Conservation (phyloP, 2,329 filamentous ascomycete species). For the Sporothrix pallida region DNA sequence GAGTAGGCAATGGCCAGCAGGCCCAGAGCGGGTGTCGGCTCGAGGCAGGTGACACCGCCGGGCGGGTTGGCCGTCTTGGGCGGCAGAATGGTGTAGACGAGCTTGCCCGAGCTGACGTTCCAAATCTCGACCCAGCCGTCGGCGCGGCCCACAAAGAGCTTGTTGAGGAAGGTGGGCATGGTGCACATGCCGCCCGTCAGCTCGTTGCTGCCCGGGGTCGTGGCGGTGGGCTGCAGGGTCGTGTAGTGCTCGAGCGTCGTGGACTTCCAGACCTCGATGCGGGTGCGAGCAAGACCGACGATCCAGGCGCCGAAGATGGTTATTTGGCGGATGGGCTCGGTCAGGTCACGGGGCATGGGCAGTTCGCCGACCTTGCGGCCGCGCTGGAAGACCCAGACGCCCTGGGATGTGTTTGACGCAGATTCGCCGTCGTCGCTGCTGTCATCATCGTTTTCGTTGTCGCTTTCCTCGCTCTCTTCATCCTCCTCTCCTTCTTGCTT, state of each 20-base stretch:
- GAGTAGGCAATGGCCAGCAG: constrained; percentile 88
- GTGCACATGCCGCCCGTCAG: constrained; percentile 81
- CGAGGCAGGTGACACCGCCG: constrained; percentile 84
- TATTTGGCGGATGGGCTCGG: constrained; percentile 76
- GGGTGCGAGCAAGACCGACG: constrained; percentile 74
- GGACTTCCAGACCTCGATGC: constrained; percentile 89
- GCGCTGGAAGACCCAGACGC: constrained; percentile 90
- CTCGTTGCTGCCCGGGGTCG: constrained; percentile 64
- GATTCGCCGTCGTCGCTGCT: not conserved
- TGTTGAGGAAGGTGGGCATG: constrained; percentile 96
- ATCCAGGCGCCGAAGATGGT: constrained; percentile 91
- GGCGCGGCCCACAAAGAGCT: constrained; percentile 84
- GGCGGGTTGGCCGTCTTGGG: constrained; percentile 60
- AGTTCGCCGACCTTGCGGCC: constrained; percentile 84
- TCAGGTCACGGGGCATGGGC: constrained; percentile 66
- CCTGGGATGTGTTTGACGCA: constrained; percentile 53
- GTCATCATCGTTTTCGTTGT: constrained; percentile 1
- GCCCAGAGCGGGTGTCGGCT: constrained; percentile 82
- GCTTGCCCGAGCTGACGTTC: constrained; percentile 91
- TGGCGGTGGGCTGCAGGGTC: constrained; percentile 68
- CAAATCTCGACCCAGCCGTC: constrained; percentile 96
- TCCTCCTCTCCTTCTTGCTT: constrained; percentile 24
- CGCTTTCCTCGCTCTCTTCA: not conserved
- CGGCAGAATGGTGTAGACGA: constrained; percentile 88
- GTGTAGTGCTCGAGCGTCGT: constrained; percentile 87